phyloP scores from a whole-genome alignment of 2,329 filamentous ascomycete species.

The Colletotrichum falcatum region DNA sequence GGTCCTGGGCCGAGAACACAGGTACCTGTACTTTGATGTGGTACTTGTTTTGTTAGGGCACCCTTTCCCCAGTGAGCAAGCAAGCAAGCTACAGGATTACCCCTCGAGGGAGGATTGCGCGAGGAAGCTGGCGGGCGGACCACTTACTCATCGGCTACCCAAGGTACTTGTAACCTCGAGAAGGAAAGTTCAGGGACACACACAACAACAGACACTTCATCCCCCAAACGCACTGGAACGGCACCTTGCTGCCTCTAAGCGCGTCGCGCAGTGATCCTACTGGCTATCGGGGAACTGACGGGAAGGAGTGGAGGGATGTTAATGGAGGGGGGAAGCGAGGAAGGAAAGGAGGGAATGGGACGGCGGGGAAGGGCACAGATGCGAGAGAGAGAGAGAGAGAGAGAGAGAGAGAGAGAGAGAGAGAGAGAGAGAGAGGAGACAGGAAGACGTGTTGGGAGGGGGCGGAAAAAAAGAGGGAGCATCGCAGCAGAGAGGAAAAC shows the following conservation, averaged over 20 bases:
- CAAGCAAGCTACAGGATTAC: background rate
- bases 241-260: conserved; percentile 46
- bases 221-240: conserved; percentile 33
- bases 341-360: conserved; percentile 22
- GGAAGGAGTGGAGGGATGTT: conserved; percentile 18
- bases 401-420: no score
- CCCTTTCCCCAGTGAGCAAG: conserved; percentile 18
- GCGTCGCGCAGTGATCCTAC: conserved; percentile 51
- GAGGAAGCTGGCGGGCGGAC: background rate
- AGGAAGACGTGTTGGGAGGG: background rate
- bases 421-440: background rate
- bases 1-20: background rate
- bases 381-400: background rate
- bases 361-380: background rate
- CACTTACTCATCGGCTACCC: conserved; percentile 20
- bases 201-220: conserved; percentile 34
- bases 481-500: conserved; percentile 1
- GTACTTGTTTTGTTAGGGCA: conserved; percentile 23
- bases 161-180: conserved; percentile 22
- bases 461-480: background rate
- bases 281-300: conserved; percentile 44
- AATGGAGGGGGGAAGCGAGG: conserved; percentile 15
- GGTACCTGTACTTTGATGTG: conserved; percentile 20
- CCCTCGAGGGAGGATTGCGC: background rate
- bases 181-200: conserved; percentile 20